Conservation (phyloP, 495 filamentous ascomycete species). For the Rostrohypoxylon terebratum region DNA sequence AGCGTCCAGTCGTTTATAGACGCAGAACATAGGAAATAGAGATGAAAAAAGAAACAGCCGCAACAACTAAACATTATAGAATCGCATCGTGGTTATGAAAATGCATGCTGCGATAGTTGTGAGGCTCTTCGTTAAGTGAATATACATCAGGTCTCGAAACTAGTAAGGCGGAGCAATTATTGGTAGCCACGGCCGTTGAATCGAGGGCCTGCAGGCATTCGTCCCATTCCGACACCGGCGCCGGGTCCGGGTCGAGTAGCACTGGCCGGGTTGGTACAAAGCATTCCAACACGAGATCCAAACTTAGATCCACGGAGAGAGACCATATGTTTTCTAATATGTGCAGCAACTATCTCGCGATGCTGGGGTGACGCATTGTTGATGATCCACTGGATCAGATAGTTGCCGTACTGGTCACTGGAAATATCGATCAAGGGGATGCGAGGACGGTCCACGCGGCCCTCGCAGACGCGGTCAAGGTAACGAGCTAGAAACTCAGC, state of each 20-base stretch:
- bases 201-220: slow-evolving; percentile 65
- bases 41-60: slow-evolving; percentile 41
- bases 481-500: slow-evolving; percentile 92
- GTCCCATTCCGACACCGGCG: slow-evolving; percentile 69
- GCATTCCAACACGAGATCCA: slow-evolving; percentile 97
- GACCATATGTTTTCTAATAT: slow-evolving; percentile 99
- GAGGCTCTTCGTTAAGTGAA: slow-evolving; percentile 13
- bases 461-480: slow-evolving; percentile 92
- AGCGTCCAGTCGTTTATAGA: slow-evolving; percentile 46
- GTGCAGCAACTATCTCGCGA: slow-evolving; percentile 89
- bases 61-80: slow-evolving; percentile 5
- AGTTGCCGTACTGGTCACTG: slow-evolving; percentile 98
- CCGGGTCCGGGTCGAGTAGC: slow-evolving; percentile 87
- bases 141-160: slow-evolving; percentile 31
- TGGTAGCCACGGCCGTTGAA: slow-evolving; percentile 65
- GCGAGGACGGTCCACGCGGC: slow-evolving; percentile 87
- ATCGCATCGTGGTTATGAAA: slow-evolving; percentile 28
- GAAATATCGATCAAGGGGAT: slow-evolving; percentile 99
- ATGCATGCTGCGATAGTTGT: slow-evolving; percentile 37
- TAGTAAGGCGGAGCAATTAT: slow-evolving; percentile 46
- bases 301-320: slow-evolving; percentile 98
- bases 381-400: slow-evolving; percentile 96
- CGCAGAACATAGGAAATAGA: slow-evolving; percentile 52
- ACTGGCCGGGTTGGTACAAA: slow-evolving; percentile 93
- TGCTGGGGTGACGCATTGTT: slow-evolving; percentile 87